A percentile compares a stretch with the other conserved stretches of the same genome.
Evolutionary conservation across 2,329 filamentous ascomycete species (phyloP).

Genomic region (Aspergillus chevalieri): DNA sequence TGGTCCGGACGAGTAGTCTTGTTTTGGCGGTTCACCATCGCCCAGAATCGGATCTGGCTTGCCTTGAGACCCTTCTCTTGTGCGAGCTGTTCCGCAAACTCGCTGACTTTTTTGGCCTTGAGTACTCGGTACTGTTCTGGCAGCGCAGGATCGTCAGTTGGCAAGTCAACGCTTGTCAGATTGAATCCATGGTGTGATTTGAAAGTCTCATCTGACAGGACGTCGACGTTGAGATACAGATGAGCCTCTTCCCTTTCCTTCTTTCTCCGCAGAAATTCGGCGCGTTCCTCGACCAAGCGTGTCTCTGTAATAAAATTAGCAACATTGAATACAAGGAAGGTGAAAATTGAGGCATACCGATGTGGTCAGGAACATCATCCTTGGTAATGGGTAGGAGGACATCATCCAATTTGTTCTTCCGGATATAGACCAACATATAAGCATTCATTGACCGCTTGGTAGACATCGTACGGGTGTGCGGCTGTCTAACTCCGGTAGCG

Average conservation of each 20-base stretch:
- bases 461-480: constrained; percentile 58
- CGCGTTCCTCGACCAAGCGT: constrained; percentile 75
- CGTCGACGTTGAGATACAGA: constrained; percentile 77
- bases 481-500: constrained; percentile 53
- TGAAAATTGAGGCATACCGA: constrained; percentile 50
- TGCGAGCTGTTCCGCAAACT: constrained; percentile 67
- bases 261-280: constrained; percentile 64
- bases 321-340: constrained; percentile 4
- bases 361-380: constrained; percentile 72
- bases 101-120: constrained; percentile 66
- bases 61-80: constrained; percentile 63
- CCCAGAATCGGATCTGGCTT: constrained; percentile 74
- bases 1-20: constrained; percentile 90
- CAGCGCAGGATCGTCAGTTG: constrained; percentile 58
- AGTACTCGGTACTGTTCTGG: constrained; percentile 69
- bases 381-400: constrained; percentile 71
- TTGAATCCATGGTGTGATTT: constrained; percentile 77
- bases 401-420: constrained; percentile 75
- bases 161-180: constrained; percentile 62
- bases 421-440: constrained; percentile 98
- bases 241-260: constrained; percentile 94
- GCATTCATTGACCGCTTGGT: constrained; percentile 73
- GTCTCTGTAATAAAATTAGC: constrained; percentile 47
- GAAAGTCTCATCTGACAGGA: constrained; percentile 78
- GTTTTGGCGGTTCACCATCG: constrained; percentile 98